Evolutionary conservation across 805 yeast species (phyloP).

Genomic region (Tetrapisispora namnaoensis): DNA sequence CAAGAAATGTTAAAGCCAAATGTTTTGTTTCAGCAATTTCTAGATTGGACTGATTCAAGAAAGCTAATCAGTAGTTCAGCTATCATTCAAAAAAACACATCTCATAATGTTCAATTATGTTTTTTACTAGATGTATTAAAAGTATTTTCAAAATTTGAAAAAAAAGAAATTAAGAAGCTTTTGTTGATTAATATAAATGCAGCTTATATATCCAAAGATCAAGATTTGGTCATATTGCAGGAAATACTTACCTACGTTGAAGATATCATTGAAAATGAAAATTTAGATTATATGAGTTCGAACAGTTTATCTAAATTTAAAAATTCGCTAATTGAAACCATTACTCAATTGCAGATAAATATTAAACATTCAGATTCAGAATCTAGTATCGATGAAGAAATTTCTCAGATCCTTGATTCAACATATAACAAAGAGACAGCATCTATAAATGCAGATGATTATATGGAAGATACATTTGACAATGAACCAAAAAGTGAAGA

Average conservation of each 20-base stretch:
- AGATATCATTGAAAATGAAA: conserved; percentile 25
- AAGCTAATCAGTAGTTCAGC: conserved; percentile 44
- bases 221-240: conserved; percentile 19
- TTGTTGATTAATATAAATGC: conserved; percentile 43
- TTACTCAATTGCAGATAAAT: conserved; percentile 9
- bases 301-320: conserved; percentile 30
- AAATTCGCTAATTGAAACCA: conserved; percentile 4
- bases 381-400: conserved; percentile 12
- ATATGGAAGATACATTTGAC: not conserved
- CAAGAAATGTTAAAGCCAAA: conserved; percentile 34
- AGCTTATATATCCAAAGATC: conserved; percentile 33
- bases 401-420: conserved; percentile 14
- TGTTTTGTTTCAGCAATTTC: conserved; percentile 55
- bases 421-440: conserved; percentile 8
- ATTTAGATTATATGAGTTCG: conserved; percentile 26
- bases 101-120: conserved; percentile 43
- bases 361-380: not conserved
- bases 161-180: conserved; percentile 45
- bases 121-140: conserved; percentile 47
- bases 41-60: conserved; percentile 79
- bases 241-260: conserved; percentile 22
- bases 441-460: conserved; percentile 6
- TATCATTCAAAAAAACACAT: conserved; percentile 27
- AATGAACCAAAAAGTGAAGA: not conserved
- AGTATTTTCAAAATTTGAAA: conserved; percentile 37